phyloP scores from a whole-genome alignment of 1,139 yeast species.

The Waltiozyma sp. region DNA sequence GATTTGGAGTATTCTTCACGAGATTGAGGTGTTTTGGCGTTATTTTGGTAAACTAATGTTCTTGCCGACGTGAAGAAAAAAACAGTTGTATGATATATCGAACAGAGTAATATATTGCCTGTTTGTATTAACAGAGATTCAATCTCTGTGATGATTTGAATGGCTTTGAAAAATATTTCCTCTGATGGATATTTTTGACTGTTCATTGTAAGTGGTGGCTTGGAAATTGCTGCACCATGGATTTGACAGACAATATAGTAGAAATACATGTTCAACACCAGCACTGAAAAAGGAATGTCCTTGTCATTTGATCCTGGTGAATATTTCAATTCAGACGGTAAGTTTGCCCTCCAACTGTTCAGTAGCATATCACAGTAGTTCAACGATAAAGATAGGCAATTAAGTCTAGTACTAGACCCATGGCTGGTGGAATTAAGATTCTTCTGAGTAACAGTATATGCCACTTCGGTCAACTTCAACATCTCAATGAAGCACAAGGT shows the following conservation, averaged over 20 bases:
- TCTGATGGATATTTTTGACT: neutral
- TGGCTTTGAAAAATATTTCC: neutral
- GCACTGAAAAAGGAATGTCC: neutral
- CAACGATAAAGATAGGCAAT: neutral
- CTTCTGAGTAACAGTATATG: constrained; percentile 61
- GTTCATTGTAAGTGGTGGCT: neutral
- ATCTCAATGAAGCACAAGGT: constrained; percentile 44
- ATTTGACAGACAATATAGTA: neutral
- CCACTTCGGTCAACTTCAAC: constrained; percentile 61
- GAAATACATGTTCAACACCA: neutral
- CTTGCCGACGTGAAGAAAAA: neutral
- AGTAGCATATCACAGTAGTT: neutral
- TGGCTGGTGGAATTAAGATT: too few species aligned
- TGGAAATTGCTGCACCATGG: neutral
- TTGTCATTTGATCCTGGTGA: neutral
- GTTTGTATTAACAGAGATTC: neutral
- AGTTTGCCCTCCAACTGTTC: neutral
- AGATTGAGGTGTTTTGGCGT: neutral
- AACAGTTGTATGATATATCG: neutral
- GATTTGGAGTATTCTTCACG: neutral
- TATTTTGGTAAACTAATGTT: neutral
- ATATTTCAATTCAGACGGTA: neutral
- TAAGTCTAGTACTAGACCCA: too few species aligned
- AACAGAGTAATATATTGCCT: neutral
- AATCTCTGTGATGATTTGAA: neutral